These are phyloP conservation scores for Cordyceps tenuipes DNA, from an alignment of 2,329 filamentous ascomycete species.

Conservation along the genomic window DNA sequence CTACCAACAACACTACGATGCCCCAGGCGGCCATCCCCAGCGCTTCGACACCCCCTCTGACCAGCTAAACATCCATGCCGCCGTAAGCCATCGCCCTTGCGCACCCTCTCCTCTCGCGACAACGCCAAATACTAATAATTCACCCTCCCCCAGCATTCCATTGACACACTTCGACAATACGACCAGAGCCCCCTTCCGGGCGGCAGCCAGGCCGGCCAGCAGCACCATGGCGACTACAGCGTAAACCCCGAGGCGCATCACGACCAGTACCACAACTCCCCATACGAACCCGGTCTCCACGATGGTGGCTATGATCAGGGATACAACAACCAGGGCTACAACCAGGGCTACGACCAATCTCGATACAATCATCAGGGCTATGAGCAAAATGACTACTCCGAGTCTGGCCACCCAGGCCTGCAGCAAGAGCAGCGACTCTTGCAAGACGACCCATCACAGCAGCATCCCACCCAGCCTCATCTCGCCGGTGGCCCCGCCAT, in stretches of 20 bases:
- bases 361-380: conserved; percentile 8
- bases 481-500: conserved; percentile 44
- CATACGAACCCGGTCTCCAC: conserved; percentile 63
- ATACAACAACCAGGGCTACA: conserved; percentile 26
- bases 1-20: conserved; percentile 25
- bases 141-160: conserved; percentile 35
- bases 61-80: conserved; percentile 72
- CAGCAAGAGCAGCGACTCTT: conserved; percentile 48
- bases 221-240: conserved; percentile 38
- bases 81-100: conserved; percentile 46
- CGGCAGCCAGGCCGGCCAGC: not conserved
- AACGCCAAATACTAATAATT: not conserved
- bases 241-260: conserved; percentile 40
- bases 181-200: not conserved
- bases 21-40: conserved; percentile 14
- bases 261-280: conserved; percentile 76
- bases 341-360: conserved; percentile 41
- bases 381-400: conserved; percentile 49
- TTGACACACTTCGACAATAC: conserved; percentile 27
- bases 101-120: not conserved
- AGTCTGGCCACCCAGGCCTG: conserved; percentile 69
- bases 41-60: conserved; percentile 58
- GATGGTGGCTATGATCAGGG: conserved; percentile 35
- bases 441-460: conserved; percentile 33
- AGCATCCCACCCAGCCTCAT: conserved; percentile 34